Base-by-base conservation (phyloP, 257 asterid species). In the Solanum tacnaense region DNA sequence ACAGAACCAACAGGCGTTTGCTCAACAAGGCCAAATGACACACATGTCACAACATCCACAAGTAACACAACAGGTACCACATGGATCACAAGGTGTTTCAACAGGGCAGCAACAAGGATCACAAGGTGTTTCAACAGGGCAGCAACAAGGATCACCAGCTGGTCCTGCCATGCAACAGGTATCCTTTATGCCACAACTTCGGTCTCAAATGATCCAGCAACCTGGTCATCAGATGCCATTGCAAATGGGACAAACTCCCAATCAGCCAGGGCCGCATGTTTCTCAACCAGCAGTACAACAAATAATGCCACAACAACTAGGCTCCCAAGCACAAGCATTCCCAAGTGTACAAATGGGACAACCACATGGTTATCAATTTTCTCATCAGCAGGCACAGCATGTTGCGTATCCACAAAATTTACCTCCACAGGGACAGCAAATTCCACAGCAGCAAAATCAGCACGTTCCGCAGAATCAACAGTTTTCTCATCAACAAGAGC, bases 401-500 rank as follows among this genome's bases (percentile, higher is more conserved):
- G 84, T 89, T 90, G 71, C 81, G 52, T 95, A 92, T 94, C 98
- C 92, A 71, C 98, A 92, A 72, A 91, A 91, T 89, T 76, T 91
- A 89, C 90, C 93, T 84, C 88, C 92, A 2, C 99, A 93, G 79
- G 97, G 91, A 70, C 96, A 88, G 82, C 95, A 90, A 31, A 91
- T 88, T 90, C 88, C 95, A 15, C 94, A 91, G 31, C 98, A 93
- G 86, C 98, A 92, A 44, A 34, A 89, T 84, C 95, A 89, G 46
- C 96, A 93, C 83, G 85, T 90, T 62, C 79, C 86, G 86, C 96
- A 88, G 71, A 94, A 95, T 70, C 96, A 93, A 68, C 98, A 93
- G 74, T 87, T 92, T 84, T 88, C 94, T 75, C 95, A 88, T 87
- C 92, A 91, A 85, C 98, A 92, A 88, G 99, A 96, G 86, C 93